Evolutionary conservation across 1,284 basidiomycete genomes (phyloP).

Genomic region (Rhodotorula sp.): DNA sequence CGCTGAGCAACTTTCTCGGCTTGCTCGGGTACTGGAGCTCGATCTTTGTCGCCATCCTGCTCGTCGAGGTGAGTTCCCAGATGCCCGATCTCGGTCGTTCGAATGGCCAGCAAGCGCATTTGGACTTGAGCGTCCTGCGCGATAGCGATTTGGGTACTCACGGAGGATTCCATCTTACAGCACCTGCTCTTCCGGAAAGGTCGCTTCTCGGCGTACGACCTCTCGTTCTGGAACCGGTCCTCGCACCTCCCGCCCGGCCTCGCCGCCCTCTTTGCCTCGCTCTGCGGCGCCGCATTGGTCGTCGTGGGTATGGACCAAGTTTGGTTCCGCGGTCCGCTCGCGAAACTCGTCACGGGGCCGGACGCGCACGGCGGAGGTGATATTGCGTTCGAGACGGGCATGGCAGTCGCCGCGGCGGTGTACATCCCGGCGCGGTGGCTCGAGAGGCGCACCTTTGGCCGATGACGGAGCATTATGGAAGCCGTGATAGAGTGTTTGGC

Average conservation of each 20-base stretch:
- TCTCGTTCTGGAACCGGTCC: constrained; percentile 47
- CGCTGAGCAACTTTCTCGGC: constrained; percentile 48
- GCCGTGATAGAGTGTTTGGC: too few species aligned
- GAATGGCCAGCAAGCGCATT: not conserved
- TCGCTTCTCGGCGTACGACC: constrained; percentile 44
- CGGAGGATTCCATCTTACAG: constrained; percentile 27
- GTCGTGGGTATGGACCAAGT: constrained; percentile 48
- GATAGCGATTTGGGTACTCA: not conserved
- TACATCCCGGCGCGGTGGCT: constrained; percentile 46
- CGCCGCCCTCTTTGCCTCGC: constrained; percentile 44
- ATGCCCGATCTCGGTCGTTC: constrained; percentile 36
- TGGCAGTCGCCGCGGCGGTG: constrained; percentile 45
- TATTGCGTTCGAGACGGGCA: constrained; percentile 50
- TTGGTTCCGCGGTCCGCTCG: constrained; percentile 34
- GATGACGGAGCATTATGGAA: not conserved
- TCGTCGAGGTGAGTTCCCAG: constrained; percentile 24
- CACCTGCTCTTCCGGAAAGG: constrained; percentile 46
- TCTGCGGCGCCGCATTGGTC: constrained; percentile 44
- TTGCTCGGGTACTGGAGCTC: constrained; percentile 37
- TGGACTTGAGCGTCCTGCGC: too few species aligned
- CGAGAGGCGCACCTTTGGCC: constrained; percentile 40
- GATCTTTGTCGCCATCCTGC: constrained; percentile 28
- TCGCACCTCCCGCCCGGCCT: constrained; percentile 47
- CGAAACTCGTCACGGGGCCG: constrained; percentile 44
- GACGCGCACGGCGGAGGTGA: constrained; percentile 46